Conservation (phyloP, 768 basidiomycete species). For the Lentinus brumalis region DNA sequence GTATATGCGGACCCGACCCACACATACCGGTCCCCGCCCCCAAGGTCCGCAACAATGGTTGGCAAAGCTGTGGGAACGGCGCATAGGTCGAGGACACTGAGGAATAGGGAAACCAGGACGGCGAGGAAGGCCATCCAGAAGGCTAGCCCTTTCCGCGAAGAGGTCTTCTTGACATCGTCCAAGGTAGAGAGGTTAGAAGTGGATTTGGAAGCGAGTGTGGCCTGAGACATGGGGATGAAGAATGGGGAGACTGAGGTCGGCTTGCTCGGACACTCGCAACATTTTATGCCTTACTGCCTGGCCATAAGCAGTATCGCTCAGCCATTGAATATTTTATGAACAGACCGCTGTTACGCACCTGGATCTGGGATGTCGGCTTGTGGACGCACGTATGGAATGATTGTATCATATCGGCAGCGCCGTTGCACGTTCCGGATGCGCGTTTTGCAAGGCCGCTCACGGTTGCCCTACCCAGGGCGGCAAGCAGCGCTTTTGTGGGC, state of each 20-base stretch:
- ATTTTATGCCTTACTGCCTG: not conserved
- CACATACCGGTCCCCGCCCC: constrained; percentile 38
- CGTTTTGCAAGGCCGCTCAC: not conserved
- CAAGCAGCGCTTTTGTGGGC: too few relatives aligned
- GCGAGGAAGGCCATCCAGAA: constrained; percentile 28
- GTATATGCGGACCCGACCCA: constrained; percentile 51
- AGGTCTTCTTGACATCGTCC: not conserved
- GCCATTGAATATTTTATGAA: not conserved
- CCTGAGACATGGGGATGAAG: not conserved
- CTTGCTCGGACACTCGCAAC: not conserved
- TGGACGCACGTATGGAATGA: not conserved
- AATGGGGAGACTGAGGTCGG: not conserved
- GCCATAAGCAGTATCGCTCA: not conserved
- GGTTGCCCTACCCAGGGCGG: too few relatives aligned
- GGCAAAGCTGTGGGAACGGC: constrained; percentile 45
- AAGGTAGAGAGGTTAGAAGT: not conserved
- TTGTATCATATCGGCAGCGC: not conserved
- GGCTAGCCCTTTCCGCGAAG: not conserved
- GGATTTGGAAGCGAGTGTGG: not conserved
- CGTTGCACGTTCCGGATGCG: not conserved
- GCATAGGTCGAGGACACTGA: constrained; percentile 28
- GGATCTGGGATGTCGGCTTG: not conserved
- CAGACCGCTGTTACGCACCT: not conserved
- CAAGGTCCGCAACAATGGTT: constrained; percentile 41
- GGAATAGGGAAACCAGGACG: constrained; percentile 21